Percentiles rank a stretch among this genome's conserved stretches.
Conservation (phyloP, 2,329 filamentous ascomycete genomes). For the Tolypocladium cylindrosporum region DNA sequence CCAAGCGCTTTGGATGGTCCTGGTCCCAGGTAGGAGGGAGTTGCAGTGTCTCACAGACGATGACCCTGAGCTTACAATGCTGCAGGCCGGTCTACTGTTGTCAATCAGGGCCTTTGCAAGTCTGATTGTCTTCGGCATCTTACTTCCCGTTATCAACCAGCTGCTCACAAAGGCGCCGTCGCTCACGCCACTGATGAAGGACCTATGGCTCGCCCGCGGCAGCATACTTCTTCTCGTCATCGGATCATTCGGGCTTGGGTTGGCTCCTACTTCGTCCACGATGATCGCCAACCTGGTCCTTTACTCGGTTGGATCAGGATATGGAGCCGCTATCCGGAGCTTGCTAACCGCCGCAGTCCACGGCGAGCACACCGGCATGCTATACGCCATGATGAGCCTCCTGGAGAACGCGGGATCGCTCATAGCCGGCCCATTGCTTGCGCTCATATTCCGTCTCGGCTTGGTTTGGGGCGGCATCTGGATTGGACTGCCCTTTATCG, state of each 20-base stretch:
- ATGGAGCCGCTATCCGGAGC: constrained; percentile 4
- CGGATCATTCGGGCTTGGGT: constrained; percentile 1
- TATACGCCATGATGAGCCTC: constrained; percentile 9
- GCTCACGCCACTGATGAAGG: not conserved
- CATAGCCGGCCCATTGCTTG: constrained; percentile 8
- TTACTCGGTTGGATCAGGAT: not conserved
- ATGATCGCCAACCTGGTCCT: not conserved
- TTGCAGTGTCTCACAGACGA: not conserved
- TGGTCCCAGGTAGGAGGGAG: constrained; percentile 4
- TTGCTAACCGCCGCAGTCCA: constrained; percentile 7
- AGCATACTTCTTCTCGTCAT: constrained; percentile 2
- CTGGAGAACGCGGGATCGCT: constrained; percentile 8
- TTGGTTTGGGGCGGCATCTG: constrained; percentile 6
- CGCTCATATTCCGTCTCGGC: constrained; percentile 6
- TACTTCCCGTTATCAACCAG: constrained; percentile 1
- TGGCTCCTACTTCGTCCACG: not conserved
- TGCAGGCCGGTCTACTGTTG: constrained; percentile 1
- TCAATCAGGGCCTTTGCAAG: constrained; percentile 1
- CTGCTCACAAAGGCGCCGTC: not conserved
- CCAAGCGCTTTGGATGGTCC: constrained; percentile 7
- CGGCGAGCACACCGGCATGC: constrained; percentile 5
- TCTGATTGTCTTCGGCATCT: not conserved
- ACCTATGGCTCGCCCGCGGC: not conserved
- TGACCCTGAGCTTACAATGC: not conserved
- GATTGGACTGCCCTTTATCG: constrained; percentile 7